A percentile compares a stretch with the other conserved stretches of the same genome.
phyloP scores from a whole-genome alignment of 495 filamentous ascomycete genomes.

The Podospora pseudoanserina region DNA sequence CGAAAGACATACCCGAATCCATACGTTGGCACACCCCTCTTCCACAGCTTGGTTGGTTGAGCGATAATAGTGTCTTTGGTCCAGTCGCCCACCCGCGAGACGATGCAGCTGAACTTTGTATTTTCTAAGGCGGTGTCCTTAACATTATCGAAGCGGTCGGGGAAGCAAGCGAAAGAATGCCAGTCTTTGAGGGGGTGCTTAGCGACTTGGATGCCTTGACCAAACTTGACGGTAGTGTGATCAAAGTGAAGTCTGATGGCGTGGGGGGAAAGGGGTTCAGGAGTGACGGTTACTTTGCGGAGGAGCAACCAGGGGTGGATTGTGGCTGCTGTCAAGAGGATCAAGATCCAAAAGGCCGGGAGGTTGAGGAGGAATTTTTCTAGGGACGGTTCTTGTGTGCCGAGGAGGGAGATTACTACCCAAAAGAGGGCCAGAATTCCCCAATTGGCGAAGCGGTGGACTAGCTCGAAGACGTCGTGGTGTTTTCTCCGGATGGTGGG shows the following conservation, averaged over 20 bases:
- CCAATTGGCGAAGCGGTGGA: constrained; percentile 67
- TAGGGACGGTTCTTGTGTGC: constrained; percentile 26
- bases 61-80: constrained; percentile 52
- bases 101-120: constrained; percentile 55
- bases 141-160: constrained; percentile 35
- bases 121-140: constrained; percentile 11
- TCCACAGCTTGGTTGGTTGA: constrained; percentile 53
- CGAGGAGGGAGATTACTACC: constrained; percentile 56
- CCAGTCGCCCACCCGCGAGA: constrained; percentile 71
- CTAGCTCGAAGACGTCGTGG: constrained; percentile 63
- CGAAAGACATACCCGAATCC: constrained; percentile 62
- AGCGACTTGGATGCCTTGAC: constrained; percentile 50
- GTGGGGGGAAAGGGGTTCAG: constrained; percentile 63
- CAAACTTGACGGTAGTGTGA: constrained; percentile 48
- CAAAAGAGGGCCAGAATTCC: constrained; percentile 58
- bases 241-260: constrained; percentile 66
- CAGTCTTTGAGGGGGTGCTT: constrained; percentile 64
- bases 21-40: constrained; percentile 48
- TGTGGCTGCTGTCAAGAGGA: constrained; percentile 56
- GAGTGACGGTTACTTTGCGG: constrained; percentile 54
- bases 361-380: constrained; percentile 46
- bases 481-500: constrained; percentile 50
- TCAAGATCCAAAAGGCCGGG: constrained; percentile 66
- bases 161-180: constrained; percentile 77
- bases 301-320: constrained; percentile 67